Evolutionary conservation across 1,139 yeast species (phyloP), one percentile per base, ranked within the genome.

Genomic region (Diutina neorugosa): DNA sequence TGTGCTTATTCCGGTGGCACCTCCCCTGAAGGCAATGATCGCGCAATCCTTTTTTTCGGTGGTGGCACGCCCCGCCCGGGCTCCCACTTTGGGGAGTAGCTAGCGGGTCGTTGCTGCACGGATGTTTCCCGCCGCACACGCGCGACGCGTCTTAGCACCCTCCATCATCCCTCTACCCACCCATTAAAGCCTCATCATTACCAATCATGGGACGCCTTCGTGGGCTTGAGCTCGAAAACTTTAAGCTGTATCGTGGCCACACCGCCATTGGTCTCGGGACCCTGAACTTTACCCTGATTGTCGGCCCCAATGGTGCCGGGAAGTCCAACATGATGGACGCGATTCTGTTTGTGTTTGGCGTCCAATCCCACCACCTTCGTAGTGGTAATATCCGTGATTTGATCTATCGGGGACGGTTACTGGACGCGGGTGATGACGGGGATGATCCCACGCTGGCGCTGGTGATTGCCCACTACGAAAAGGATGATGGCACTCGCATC

Each of bases 321-420:
- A 93, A 93, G 70, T 87, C 96, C 51, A 93, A 93, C 63, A 85
- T 91, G 91, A 91, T 91, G 98, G 98, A 91, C 66, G 98, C 98
- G 50, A 90, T 91, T 18, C 89, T 97, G 2, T 93, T 93, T 65
- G 98, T 93, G 14, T 74, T 94, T 41, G 99, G 99, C 20, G 82
- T 93, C 52, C 75, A 86, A 60, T 81, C 94, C 18, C 71, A 77
- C 37, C 93, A 87, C 56, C 71, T 94, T 57, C 77, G 99, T 61
- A 88, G 97, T 2, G 73, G 77, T 27, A 81, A 81, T 55, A 68
- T 89, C 60, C 80, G 76, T 54, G 97, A 91, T 60, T 75, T 93
- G 63, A 81, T 93, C 3, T 90, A 90, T 63, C 76, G 96, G 58
- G 96, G 95, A 4, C 70, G 84, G 20, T n/a, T 55, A 12, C 51